These are phyloP conservation scores for Phytophthora ramorum DNA, from an alignment of 352 stramenopile genomes.

Conservation along the genomic window DNA sequence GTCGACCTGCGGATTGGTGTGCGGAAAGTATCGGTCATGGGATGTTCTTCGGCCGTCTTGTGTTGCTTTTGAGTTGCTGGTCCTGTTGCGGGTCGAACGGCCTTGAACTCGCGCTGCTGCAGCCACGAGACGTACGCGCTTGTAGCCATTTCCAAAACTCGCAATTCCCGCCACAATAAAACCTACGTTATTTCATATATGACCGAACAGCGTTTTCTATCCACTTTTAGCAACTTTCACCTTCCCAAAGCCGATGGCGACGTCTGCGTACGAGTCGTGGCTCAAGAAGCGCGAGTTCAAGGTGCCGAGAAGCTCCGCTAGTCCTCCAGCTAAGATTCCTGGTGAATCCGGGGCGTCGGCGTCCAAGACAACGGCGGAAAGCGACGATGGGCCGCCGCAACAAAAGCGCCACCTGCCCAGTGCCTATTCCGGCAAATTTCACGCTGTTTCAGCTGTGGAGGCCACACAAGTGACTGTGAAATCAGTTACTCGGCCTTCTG, in stretches of 20 bases:
- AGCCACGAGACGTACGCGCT: slow-evolving; percentile 9
- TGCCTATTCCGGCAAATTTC: slow-evolving; percentile 3
- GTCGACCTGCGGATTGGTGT: background rate
- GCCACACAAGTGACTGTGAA: slow-evolving; percentile 23
- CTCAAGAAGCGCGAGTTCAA: slow-evolving; percentile 51
- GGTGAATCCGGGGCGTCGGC: background rate
- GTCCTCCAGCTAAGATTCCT: background rate
- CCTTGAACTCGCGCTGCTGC: slow-evolving; percentile 20
- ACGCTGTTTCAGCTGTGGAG: slow-evolving; percentile 13
- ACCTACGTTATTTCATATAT: background rate
- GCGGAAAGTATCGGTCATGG: background rate
- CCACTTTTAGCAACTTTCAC: background rate
- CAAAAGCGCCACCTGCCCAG: background rate
- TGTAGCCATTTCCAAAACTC: background rate
- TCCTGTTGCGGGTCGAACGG: background rate
- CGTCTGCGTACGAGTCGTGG: slow-evolving; percentile 51
- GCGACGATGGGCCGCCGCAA: background rate
- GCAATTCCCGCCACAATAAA: background rate
- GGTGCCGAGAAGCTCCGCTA: background rate
- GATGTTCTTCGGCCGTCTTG: background rate
- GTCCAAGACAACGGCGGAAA: background rate
- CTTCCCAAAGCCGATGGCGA: slow-evolving; percentile 2
- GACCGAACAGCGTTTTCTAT: background rate
- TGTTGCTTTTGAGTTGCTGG: background rate
- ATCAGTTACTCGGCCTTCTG: slow-evolving; percentile 12